Conservation (phyloP, 345 rosid genomes). For the Dipteronia sinensis region DNA sequence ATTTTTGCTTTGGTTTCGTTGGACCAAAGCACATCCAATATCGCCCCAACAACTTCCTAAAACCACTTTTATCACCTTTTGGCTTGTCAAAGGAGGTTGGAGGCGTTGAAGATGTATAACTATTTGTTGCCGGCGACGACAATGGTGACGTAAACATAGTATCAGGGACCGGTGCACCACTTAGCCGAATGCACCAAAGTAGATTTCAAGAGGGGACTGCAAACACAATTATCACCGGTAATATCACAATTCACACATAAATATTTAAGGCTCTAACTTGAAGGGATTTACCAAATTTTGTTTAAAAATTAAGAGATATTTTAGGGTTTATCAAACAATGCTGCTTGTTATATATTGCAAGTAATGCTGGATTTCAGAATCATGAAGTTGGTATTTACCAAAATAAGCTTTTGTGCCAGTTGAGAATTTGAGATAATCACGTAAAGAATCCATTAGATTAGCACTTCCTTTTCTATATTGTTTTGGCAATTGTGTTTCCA, state of each 20-base stretch:
- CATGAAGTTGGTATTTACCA: not conserved
- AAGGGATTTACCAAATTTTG: no score
- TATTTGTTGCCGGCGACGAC: not conserved
- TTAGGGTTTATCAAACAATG: not conserved
- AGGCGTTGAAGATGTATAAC: not conserved
- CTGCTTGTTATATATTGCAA: not conserved
- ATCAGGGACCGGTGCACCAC: not conserved
- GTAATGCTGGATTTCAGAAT: not conserved
- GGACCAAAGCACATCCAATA: not conserved
- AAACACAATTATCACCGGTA: not conserved
- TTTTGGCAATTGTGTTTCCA: not conserved
- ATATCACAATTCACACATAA: no score
- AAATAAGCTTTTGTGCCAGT: not conserved
- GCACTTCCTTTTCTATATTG: not conserved
- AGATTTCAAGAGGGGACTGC: not conserved
- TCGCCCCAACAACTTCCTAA: conserved; percentile 6
- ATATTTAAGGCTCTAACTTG: not conserved
- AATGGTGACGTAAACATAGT: not conserved
- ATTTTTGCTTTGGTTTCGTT: not conserved
- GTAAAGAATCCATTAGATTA: not conserved
- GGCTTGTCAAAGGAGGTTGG: not conserved
- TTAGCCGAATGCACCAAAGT: no score
- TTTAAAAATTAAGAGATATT: not conserved
- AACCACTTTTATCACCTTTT: not conserved
- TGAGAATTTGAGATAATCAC: not conserved